phyloP scores from a whole-genome alignment of 495 filamentous ascomycete genomes.

The Hypoxylon fuscum region DNA sequence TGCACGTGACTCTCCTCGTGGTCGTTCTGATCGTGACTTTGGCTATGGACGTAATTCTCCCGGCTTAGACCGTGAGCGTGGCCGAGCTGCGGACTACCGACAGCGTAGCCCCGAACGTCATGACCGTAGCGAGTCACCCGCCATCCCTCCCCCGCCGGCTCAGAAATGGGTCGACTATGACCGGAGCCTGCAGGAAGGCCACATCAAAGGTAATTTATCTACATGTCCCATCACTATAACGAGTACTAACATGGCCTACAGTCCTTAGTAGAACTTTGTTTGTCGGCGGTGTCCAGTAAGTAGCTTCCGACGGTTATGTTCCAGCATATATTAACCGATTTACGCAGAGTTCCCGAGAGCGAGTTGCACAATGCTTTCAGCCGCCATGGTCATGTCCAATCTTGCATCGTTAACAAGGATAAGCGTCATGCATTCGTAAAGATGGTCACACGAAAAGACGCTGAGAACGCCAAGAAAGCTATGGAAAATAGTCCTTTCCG shows the following conservation, averaged over 20 bases:
- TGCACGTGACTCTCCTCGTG: constrained; percentile 53
- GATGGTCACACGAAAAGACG: constrained; percentile 89
- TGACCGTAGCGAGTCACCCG: constrained; percentile 69
- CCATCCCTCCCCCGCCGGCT: constrained; percentile 45
- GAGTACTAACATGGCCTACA: constrained; percentile 40
- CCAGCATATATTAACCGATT: constrained; percentile 21
- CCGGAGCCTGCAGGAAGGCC: constrained; percentile 70
- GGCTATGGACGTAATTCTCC: constrained; percentile 59
- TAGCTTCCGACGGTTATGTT: constrained; percentile 37
- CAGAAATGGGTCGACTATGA: constrained; percentile 88
- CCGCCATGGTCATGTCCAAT: constrained; percentile 87
- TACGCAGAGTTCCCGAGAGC: constrained; percentile 72
- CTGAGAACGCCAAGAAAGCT: constrained; percentile 82
- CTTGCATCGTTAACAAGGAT: constrained; percentile 96
- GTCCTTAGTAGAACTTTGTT: constrained; percentile 95
- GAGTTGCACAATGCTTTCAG: constrained; percentile 81
- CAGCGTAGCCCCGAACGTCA: constrained; percentile 81
- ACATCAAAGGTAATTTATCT: constrained; percentile 75
- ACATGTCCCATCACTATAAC: constrained; percentile 15
- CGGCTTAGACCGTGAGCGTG: constrained; percentile 64
- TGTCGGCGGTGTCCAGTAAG: constrained; percentile 93
- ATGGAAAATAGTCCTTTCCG: constrained; percentile 89
- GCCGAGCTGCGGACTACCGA: constrained; percentile 74
- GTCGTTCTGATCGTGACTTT: constrained; percentile 48
- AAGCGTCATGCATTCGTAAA: constrained; percentile 99